These are phyloP conservation scores for Leptographium radiaticola DNA, from an alignment of 2,329 filamentous ascomycete genomes.

Conservation along the genomic window DNA sequence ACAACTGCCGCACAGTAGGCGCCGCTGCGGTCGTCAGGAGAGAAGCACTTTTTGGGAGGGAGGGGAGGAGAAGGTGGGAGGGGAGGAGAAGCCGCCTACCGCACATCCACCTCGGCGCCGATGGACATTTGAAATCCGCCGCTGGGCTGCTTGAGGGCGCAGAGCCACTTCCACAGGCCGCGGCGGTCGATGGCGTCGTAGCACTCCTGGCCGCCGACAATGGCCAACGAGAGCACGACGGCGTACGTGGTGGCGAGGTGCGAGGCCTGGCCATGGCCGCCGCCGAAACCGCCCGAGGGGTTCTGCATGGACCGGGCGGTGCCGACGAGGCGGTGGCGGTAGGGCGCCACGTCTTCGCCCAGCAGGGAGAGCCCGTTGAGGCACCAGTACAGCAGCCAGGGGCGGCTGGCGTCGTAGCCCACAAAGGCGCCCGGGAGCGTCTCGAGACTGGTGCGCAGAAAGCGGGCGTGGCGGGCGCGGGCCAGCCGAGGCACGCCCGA, in stretches of 20 bases:
- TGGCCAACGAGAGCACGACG: slow-evolving; percentile 60
- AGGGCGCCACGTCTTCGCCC: slow-evolving; percentile 58
- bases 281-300: slow-evolving; percentile 71
- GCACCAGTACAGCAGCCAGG: slow-evolving; percentile 93
- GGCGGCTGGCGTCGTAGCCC: slow-evolving; percentile 70
- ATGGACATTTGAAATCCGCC: slow-evolving; percentile 83
- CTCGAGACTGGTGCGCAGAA: slow-evolving; percentile 45
- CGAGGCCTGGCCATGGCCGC: slow-evolving; percentile 79
- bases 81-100: slow-evolving; percentile 33
- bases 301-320: slow-evolving; percentile 80
- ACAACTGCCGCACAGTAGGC: slow-evolving; percentile 85
- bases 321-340: slow-evolving; percentile 55
- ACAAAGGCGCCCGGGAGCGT: slow-evolving; percentile 58
- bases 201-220: slow-evolving; percentile 57
- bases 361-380: slow-evolving; percentile 63
- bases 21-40: slow-evolving; percentile 41
- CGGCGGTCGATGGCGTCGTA: slow-evolving; percentile 69
- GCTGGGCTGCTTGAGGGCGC: slow-evolving; percentile 68
- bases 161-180: slow-evolving; percentile 85
- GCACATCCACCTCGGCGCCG: slow-evolving; percentile 84
- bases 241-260: slow-evolving; percentile 89
- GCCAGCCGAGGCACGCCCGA: slow-evolving; percentile 65
- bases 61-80: not conserved
- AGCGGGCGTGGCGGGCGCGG: slow-evolving; percentile 46
- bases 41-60: too few species aligned